Evolutionary conservation across 202 grass and related monocot species (phyloP).

Genomic region (Hordeum pubiflorum): DNA sequence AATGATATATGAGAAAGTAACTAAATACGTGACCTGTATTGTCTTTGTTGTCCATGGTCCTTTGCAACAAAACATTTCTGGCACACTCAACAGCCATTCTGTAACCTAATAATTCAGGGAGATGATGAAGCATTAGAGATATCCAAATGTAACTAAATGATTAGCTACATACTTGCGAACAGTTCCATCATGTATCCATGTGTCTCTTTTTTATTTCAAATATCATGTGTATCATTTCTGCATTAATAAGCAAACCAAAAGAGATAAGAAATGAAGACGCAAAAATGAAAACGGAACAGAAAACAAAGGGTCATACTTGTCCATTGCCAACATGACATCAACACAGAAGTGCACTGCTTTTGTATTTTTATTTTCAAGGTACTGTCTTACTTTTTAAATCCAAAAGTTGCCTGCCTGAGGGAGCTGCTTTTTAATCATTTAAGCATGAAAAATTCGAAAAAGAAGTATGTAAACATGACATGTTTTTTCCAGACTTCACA

Average conservation of each 20-base stretch:
- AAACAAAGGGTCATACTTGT: neutral
- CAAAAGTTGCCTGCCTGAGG: neutral
- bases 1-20: neutral
- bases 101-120: slow-evolving; percentile 44
- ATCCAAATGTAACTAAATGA: neutral
- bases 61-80: slow-evolving; percentile 62
- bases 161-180: neutral
- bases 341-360: neutral
- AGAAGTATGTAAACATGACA: neutral
- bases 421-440: neutral
- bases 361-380: neutral
- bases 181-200: neutral
- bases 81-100: slow-evolving; percentile 89
- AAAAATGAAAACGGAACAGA: neutral
- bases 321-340: neutral
- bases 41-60: slow-evolving; percentile 83
- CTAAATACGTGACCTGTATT: slow-evolving; percentile 53
- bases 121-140: slow-evolving; percentile 5
- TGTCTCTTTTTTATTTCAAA: too few relatives aligned
- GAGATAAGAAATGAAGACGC: neutral
- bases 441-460: neutral
- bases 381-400: neutral
- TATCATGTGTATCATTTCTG: neutral
- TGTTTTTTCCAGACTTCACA: neutral
- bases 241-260: neutral